Conservation (phyloP, 176 grass and related monocot genomes). For the Microstegium vimineum region DNA sequence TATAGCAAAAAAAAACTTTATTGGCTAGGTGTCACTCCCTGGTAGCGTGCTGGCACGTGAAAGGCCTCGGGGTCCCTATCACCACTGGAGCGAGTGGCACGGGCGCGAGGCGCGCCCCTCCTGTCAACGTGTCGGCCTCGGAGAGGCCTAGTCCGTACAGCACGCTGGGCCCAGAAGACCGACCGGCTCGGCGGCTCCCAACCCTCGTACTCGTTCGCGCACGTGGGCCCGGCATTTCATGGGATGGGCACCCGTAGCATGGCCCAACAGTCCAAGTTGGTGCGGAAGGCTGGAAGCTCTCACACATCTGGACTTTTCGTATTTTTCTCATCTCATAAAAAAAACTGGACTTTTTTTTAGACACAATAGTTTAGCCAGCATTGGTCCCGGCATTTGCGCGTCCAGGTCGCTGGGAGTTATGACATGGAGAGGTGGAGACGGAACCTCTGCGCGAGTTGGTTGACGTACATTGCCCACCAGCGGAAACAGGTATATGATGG, state of each 20-base stretch:
- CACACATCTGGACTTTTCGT: no score
- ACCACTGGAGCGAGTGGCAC: background rate
- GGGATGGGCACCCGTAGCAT: background rate
- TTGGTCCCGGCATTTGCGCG: no score
- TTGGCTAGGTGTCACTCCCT: background rate
- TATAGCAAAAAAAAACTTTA: slow-evolving; percentile 9
- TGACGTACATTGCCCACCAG: no score
- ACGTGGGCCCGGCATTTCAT: background rate
- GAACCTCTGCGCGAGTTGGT: no score
- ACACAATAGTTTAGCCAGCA: no score
- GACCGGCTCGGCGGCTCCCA: background rate
- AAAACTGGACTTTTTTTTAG: no score
- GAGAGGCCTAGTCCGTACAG: slow-evolving; percentile 19
- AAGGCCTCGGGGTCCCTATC: background rate
- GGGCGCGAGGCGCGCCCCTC: background rate
- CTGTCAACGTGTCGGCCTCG: background rate
- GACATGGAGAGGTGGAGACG: no score
- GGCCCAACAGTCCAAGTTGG: no score
- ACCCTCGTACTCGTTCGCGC: slow-evolving; percentile 11
- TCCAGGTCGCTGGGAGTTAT: no score
- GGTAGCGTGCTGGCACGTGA: slow-evolving; percentile 9
- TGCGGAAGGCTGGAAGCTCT: no score
- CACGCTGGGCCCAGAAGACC: background rate
- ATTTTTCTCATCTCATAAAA: no score
- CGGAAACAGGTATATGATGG: no score